Evolutionary conservation across 2,329 filamentous ascomycete species (phyloP), one percentile per base, ranked within the genome.

Genomic region (Trichoderma koningii): DNA sequence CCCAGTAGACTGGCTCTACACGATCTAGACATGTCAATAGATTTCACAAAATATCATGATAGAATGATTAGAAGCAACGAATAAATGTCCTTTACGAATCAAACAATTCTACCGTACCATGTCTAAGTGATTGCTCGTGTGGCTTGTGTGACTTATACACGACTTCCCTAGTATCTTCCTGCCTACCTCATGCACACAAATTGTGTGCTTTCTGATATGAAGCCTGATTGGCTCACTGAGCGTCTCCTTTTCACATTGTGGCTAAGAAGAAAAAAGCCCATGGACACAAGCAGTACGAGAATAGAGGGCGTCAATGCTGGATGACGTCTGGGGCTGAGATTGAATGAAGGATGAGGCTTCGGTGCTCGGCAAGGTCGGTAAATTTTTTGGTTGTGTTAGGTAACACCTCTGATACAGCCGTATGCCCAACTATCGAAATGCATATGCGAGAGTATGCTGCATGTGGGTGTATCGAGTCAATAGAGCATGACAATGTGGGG

Each of bases 1-100:
- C 73, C 59, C 17, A 55, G 47, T 17, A 41, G 45, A 12, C 38
- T 30, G 50, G 64, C 10, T 52, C 26, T 55, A 56, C 68, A 53
- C 5, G 17, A 44, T 53, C 38, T 55, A 69, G 55, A 65, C 10
- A 65, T 52, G 30, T 15, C 19, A 34, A 38, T 62, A 55, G 50
- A 63, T 48, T 12, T 48, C 47, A 21, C 34, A 23, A 63, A 63
- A 26, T n/a, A 47, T n/a, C 41, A 23, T 15, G 41, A 38, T 59
- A 60, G 55, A 60, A 65, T 64, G 55, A 64, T 55, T 44, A 28
- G n/a, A 34, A 62, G 57, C 50, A 52, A 52, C 19, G 17, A 53
- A 56, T 45, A 30, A 38, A 60, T 51, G 56, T 51, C 56, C 56
- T 51, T 60, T 30, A 60, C 51, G 56, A 60, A 28, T 21, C 21